Evolutionary conservation across 148 eudicot genomes (phyloP).

Genomic region (Vaccinium corymbosum): DNA sequence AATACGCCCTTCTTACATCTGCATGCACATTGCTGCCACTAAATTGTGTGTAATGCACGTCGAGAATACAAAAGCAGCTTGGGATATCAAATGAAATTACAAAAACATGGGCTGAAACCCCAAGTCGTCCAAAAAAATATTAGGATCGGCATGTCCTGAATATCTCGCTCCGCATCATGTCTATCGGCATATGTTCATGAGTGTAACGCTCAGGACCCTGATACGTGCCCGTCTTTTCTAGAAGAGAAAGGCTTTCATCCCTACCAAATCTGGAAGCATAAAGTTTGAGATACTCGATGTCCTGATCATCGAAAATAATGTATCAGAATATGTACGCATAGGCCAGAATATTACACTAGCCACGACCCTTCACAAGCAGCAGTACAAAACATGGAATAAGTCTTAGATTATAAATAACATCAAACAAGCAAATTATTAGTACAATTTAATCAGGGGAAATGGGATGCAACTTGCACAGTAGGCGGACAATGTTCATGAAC

Average conservation of each 20-base stretch:
- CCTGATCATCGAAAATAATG: slow-evolving; percentile 35
- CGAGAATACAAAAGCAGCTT: slow-evolving; percentile 4
- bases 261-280: slow-evolving; percentile 83
- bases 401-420: not conserved
- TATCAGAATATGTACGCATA: not conserved
- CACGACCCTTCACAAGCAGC: not conserved
- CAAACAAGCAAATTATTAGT: no score
- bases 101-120: not conserved
- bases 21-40: not conserved
- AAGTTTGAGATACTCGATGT: slow-evolving; percentile 86
- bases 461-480: not conserved
- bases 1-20: not conserved
- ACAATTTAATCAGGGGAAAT: not conserved
- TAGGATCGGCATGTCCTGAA: slow-evolving; percentile 69
- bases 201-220: slow-evolving; percentile 87
- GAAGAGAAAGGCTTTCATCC: slow-evolving; percentile 64
- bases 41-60: not conserved
- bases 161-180: slow-evolving; percentile 84
- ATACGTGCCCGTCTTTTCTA: slow-evolving; percentile 82
- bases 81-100: not conserved
- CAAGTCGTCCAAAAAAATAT: slow-evolving; percentile 2
- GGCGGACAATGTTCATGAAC: not conserved
- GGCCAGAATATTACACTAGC: not conserved
- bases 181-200: slow-evolving; percentile 80
- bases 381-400: not conserved